Conservation (phyloP, 352 stramenopile genomes). For the Pythium vanterpoolii region DNA sequence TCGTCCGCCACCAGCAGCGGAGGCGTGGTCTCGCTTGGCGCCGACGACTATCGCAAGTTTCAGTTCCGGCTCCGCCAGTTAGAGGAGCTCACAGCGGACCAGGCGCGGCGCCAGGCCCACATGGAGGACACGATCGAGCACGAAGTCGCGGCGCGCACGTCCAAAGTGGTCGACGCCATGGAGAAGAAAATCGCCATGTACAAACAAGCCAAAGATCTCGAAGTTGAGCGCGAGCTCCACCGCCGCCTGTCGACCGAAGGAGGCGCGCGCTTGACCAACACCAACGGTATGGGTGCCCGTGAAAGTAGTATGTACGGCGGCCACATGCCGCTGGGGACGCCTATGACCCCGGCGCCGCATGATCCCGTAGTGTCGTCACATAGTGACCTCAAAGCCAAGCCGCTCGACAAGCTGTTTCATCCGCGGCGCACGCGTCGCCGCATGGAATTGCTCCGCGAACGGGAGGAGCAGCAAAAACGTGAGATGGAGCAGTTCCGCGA, state of each 20-base stretch:
- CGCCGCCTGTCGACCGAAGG: constrained; percentile 53
- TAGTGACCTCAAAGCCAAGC: constrained; percentile 31
- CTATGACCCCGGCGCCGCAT: background rate
- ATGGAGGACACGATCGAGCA: constrained; percentile 81
- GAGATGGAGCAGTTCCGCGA: constrained; percentile 89
- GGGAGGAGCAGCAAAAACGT: constrained; percentile 69
- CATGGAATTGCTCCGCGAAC: constrained; percentile 60
- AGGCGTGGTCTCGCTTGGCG: constrained; percentile 49
- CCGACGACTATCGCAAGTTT: constrained; percentile 81
- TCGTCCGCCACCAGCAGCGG: constrained; percentile 10
- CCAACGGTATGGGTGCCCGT: constrained; percentile 25
- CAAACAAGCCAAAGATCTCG: constrained; percentile 79
- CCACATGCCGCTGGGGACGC: constrained; percentile 1
- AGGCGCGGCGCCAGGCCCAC: constrained; percentile 61
- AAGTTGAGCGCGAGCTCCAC: constrained; percentile 77
- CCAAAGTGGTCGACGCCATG: constrained; percentile 68
- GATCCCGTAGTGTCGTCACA: too few species aligned
- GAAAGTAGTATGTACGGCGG: constrained; percentile 31
- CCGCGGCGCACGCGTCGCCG: constrained; percentile 61
- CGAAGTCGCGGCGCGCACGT: constrained; percentile 61
- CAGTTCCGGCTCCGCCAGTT: constrained; percentile 78
- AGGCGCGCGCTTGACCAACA: constrained; percentile 9
- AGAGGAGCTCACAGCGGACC: constrained; percentile 68
- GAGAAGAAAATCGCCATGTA: constrained; percentile 87
- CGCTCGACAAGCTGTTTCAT: constrained; percentile 77